Evolutionary conservation across 805 yeast species (phyloP).

Genomic region (Yarrowia phangngaensis): DNA sequence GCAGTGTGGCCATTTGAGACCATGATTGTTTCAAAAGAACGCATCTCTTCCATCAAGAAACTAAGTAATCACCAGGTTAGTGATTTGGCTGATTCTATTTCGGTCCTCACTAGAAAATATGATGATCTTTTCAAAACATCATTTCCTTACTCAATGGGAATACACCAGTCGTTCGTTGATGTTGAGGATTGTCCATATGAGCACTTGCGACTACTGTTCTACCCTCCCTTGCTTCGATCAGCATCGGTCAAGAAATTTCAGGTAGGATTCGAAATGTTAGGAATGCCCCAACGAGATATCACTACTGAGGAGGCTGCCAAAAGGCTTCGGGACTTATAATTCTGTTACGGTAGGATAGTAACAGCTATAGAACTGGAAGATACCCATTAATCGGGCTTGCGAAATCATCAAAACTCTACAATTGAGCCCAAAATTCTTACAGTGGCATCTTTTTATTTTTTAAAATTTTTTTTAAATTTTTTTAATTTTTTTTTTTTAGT

Average conservation of each 20-base stretch:
- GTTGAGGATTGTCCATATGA: slow-evolving; percentile 40
- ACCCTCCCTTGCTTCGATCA: slow-evolving; percentile 70
- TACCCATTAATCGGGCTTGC: no score
- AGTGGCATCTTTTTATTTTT: no score
- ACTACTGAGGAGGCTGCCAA: slow-evolving; percentile 64
- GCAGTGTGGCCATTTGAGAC: slow-evolving; percentile 82
- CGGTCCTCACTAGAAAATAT: slow-evolving; percentile 56
- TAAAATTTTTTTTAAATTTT: no score
- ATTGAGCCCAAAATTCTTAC: no score
- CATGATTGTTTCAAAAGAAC: slow-evolving; percentile 54
- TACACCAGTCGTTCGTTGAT: slow-evolving; percentile 68
- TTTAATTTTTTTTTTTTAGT: no score
- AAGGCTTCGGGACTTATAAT: slow-evolving; percentile 7
- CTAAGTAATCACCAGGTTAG: slow-evolving; percentile 47
- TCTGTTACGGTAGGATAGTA: neutral
- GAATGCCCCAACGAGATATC: slow-evolving; percentile 60
- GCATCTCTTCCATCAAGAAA: slow-evolving; percentile 49
- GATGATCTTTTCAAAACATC: slow-evolving; percentile 66
- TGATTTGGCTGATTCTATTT: slow-evolving; percentile 56
- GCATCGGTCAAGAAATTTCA: slow-evolving; percentile 72
- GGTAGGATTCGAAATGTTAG: slow-evolving; percentile 65
- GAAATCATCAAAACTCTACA: no score
- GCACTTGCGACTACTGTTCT: slow-evolving; percentile 71
- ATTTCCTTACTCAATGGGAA: slow-evolving; percentile 79
- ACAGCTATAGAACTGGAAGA: no score